phyloP scores from a whole-genome alignment of 208 protist species.

The Leishmania martiniquensis region DNA sequence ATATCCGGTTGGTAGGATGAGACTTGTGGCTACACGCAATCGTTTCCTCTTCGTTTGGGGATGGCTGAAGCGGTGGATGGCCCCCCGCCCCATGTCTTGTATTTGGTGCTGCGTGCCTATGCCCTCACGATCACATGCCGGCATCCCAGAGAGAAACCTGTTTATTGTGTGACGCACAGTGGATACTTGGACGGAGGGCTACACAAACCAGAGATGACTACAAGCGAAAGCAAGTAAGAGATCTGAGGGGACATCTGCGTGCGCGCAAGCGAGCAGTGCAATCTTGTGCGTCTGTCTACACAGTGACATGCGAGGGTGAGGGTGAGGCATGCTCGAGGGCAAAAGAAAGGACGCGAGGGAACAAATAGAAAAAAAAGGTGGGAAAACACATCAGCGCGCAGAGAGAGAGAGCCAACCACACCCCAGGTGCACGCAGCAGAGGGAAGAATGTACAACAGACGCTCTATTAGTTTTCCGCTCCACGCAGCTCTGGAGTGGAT shows the following conservation, averaged over 20 bases:
- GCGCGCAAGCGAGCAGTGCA: background rate
- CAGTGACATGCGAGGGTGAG: background rate
- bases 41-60: background rate
- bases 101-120: background rate
- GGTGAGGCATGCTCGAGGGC: background rate
- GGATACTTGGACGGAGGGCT: background rate
- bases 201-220: background rate
- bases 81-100: background rate
- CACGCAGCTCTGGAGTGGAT: slow-evolving; percentile 6
- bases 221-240: background rate
- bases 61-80: background rate
- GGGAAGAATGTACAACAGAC: background rate
- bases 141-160: background rate
- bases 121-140: background rate
- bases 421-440: background rate
- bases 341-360: background rate
- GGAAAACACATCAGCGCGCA: background rate
- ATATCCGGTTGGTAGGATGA: background rate
- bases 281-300: background rate
- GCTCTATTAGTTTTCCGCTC: background rate
- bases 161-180: background rate
- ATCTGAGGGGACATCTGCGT: background rate
- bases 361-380: slow-evolving; percentile 3
- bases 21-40: background rate
- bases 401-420: background rate